Evolutionary conservation across 441 rosid species (phyloP).

Genomic region (Syzygium malaccense): DNA sequence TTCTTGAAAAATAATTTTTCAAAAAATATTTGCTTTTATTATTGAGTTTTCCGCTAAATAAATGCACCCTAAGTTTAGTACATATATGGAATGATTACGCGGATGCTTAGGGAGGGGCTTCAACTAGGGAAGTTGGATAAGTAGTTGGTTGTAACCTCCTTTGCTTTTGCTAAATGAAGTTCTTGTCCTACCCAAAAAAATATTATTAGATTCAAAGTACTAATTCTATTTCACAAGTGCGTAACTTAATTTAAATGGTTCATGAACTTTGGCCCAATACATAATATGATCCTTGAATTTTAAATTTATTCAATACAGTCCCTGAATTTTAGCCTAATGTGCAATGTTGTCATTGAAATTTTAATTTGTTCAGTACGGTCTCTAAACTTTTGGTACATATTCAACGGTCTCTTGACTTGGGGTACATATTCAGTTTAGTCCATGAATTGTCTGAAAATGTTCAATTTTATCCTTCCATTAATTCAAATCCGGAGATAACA

Average conservation of each 20-base stretch:
- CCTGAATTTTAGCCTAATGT: fast-evolving
- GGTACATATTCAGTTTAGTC: no score
- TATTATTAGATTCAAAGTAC: no score
- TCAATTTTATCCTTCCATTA: fast-evolving
- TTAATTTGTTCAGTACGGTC: fast-evolving
- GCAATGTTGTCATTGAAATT: fast-evolving
- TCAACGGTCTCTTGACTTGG: fast-evolving
- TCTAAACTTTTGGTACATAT: fast-evolving
- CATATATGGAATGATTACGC: fast-evolving
- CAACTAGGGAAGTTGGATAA: no score
- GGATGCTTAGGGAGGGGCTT: fast-evolving
- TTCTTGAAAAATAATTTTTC: no score
- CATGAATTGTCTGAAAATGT: fast-evolving
- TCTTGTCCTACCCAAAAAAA: fast-evolving
- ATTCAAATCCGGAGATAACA: fast-evolving
- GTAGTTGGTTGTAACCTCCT: fast-evolving
- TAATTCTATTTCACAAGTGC: no score
- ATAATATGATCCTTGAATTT: fast-evolving
- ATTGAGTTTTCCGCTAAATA: no score
- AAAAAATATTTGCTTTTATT: no score
- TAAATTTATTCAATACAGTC: fast-evolving
- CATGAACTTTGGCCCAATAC: fast-evolving
- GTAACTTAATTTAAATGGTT: fast-evolving
- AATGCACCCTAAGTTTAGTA: no score
- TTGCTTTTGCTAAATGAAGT: background rate